Base-by-base conservation (phyloP, 179 eudicot genomes). In the Monotropa hypopitys region DNA sequence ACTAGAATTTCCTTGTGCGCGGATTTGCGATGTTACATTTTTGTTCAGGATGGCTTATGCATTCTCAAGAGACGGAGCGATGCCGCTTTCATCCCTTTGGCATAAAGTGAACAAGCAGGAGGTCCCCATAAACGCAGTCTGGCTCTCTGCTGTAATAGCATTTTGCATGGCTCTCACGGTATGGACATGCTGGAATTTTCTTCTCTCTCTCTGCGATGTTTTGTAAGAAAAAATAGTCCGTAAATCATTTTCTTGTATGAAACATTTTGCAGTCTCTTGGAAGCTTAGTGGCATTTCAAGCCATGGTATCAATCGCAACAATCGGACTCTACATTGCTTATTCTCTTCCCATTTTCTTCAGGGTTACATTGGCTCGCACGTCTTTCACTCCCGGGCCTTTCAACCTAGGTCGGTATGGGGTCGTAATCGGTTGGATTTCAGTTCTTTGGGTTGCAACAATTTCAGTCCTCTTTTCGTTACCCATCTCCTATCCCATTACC, bases 111-210 rank as follows among this genome's bases (percentile, higher is more conserved):
- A 93, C 80, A 80, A 80, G 68, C 95, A 95, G n/a, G 99, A 95
- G 71, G 89, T 95, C 80, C 99, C 99, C 70, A 68, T 93, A 65
- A 84, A 95, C 84, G 97, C 99, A 10, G 99, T 95, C 56, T 95
- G 99, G 99, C 81, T 87, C 82, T 95, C 99, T 50, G 94, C 89
- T 76, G 70, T 89, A 67, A 84, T 95, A 74, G 92, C 97, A 71
- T 95, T 95, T 85, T 91, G 93, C 80, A 92, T 95, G 99, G 99
- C 99, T 43, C 75, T 95, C 46, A 90, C 97, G 88, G 99, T 95
- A 94, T 62, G 86, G 40, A 72, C 21, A 28, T 67, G 12, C 45
- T 21, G 4, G 11, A 11, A 11, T 68, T 38, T 11, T 40, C 6
- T n/a, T n/a, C n/a, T n/a, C n/a, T n/a, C n/a, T 16, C n/a, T 2